These are phyloP conservation scores for Botryotinia calthae DNA, from an alignment of 2,329 filamentous ascomycete species.

Conservation along the genomic window DNA sequence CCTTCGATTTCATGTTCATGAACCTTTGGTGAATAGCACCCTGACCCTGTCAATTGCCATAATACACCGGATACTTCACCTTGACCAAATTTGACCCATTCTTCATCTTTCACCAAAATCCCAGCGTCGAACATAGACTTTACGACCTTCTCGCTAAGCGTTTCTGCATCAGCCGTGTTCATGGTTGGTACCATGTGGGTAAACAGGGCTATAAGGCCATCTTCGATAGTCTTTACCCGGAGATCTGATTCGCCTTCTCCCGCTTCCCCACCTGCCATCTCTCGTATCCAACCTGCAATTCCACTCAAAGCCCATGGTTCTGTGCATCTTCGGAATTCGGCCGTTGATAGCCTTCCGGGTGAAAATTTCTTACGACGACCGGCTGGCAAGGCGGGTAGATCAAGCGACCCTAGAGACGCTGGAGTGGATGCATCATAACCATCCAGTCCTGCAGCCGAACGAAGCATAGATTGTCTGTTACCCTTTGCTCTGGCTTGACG, in stretches of 20 bases:
- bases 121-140: conserved; percentile 75
- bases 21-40: conserved; percentile 84
- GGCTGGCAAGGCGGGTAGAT: conserved; percentile 78
- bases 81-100: conserved; percentile 92
- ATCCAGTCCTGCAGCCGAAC: conserved; percentile 53
- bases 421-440: conserved; percentile 56
- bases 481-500: conserved; percentile 54
- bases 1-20: conserved; percentile 64
- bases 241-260: conserved; percentile 83
- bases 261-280: conserved; percentile 59
- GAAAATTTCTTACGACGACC: conserved; percentile 80
- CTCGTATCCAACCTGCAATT: conserved; percentile 82
- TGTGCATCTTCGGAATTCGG: conserved; percentile 78
- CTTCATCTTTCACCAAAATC: conserved; percentile 82
- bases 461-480: conserved; percentile 51
- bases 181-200: conserved; percentile 95
- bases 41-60: conserved; percentile 86
- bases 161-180: conserved; percentile 96
- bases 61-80: conserved; percentile 83
- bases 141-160: conserved; percentile 74
- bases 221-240: conserved; percentile 78
- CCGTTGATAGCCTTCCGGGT: conserved; percentile 74
- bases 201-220: conserved; percentile 85
- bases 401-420: conserved; percentile 61
- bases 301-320: conserved; percentile 93